Evolutionary conservation across 139 green algal species (phyloP).

Genomic region (Yamagishiella unicocca): DNA sequence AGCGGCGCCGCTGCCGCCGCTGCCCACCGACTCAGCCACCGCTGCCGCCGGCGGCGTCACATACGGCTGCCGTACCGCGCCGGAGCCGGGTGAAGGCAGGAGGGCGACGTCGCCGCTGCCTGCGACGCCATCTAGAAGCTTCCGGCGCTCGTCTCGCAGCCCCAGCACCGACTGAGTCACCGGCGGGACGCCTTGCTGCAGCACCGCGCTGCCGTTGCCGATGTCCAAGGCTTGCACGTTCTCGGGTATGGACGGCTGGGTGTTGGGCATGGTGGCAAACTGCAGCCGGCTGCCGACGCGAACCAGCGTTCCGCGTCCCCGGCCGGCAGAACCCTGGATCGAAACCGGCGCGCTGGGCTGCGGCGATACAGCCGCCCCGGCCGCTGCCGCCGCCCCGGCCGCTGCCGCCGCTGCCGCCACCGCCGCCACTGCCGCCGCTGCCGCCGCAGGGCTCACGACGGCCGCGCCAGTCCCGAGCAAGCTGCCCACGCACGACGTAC

Average conservation of each 20-base stretch:
- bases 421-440: no score
- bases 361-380: no score
- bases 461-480: neutral
- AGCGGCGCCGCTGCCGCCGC: neutral
- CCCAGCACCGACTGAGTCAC: no score
- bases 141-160: neutral
- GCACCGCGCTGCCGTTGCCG: no score
- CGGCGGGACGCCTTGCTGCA: no score
- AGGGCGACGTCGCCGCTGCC: neutral
- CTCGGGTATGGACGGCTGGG: conserved; percentile 21
- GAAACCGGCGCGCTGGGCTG: no score
- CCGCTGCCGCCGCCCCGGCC: no score
- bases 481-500: no score
- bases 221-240: neutral
- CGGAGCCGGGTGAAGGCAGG: neutral
- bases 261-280: neutral
- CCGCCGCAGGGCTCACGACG: no score
- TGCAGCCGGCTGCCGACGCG: conserved; percentile 21
- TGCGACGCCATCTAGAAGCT: neutral
- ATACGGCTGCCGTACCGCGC: neutral
- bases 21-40: neutral
- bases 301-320: neutral
- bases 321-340: neutral
- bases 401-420: no score
- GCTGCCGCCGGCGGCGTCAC: neutral